Percentiles rank a stretch among this genome's conserved stretches.
These are phyloP conservation scores for Lactuca sativa DNA, from an alignment of 129 eudicot genomes.

Conservation along the genomic window DNA sequence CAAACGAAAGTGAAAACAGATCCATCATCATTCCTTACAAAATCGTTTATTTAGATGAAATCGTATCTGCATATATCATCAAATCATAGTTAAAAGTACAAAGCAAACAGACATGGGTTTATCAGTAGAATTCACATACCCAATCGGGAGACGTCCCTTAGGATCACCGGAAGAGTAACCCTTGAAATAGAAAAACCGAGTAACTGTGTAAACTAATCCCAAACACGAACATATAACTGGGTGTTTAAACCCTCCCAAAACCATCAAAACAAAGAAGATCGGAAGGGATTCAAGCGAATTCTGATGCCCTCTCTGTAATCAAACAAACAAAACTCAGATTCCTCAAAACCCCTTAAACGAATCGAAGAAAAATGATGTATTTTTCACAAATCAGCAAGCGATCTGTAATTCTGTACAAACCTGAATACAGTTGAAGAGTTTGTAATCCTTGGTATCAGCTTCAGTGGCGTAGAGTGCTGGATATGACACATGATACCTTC, in stretches of 20 bases:
- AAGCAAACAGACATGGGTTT: neutral
- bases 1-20: neutral
- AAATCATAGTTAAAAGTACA: neutral
- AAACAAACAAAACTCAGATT: constrained; percentile 13
- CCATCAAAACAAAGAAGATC: constrained; percentile 53
- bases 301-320: constrained; percentile 95
- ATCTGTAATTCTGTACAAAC: constrained; percentile 46
- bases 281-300: constrained; percentile 79
- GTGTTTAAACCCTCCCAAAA: constrained; percentile 71
- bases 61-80: neutral
- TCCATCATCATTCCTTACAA: neutral
- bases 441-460: constrained; percentile 89
- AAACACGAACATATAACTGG: constrained; percentile 52
- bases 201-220: constrained; percentile 43
- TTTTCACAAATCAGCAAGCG: neutral
- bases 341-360: neutral
- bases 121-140: constrained; percentile 42
- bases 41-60: no score
- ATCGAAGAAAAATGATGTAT: neutral
- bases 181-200: constrained; percentile 74
- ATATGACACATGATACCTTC: constrained; percentile 71
- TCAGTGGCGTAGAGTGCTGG: constrained; percentile 82
- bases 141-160: constrained; percentile 61
- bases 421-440: constrained; percentile 91
- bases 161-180: constrained; percentile 89